Conservation (phyloP, 1,139 yeast species). For the Scheffersomyces segobiensis region DNA sequence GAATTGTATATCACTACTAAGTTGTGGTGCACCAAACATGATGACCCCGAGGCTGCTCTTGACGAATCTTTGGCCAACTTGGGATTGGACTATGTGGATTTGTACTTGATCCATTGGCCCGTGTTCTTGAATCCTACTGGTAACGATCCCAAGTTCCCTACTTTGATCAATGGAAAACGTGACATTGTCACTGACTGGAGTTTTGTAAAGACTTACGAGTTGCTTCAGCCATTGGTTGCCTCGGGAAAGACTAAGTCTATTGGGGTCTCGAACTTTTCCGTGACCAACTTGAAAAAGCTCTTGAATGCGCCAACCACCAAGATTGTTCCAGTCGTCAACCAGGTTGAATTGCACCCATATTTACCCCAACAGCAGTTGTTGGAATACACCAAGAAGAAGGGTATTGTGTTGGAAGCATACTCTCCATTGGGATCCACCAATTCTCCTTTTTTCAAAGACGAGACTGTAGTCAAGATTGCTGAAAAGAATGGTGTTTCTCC, state of each 20-base stretch:
- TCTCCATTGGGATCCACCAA: constrained; percentile 24
- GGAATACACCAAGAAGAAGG: constrained; percentile 13
- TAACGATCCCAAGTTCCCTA: constrained; percentile 21
- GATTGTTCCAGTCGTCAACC: constrained; percentile 20
- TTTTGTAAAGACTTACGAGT: constrained; percentile 43
- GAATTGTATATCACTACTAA: constrained; percentile 77
- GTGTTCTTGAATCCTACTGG: constrained; percentile 18
- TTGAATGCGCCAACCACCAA: constrained; percentile 15
- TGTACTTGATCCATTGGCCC: constrained; percentile 86
- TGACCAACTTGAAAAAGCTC: constrained; percentile 14
- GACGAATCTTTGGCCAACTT: constrained; percentile 60
- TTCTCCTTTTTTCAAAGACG: constrained; percentile 18
- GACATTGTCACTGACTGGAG: constrained; percentile 43
- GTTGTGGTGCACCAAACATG: constrained; percentile 67
- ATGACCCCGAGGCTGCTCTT: constrained; percentile 56
- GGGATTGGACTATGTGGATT: constrained; percentile 75
- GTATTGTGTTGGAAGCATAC: constrained; percentile 20
- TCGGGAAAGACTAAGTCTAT: constrained; percentile 16
- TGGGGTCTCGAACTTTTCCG: constrained; percentile 21
- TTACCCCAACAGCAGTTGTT: constrained; percentile 20
- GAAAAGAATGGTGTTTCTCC: constrained; percentile 13
- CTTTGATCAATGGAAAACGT: constrained; percentile 22
- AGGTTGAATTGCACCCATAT: constrained; percentile 23
- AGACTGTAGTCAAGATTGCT: constrained; percentile 15
- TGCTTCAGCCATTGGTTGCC: constrained; percentile 12